A percentile compares a stretch with the other conserved stretches of the same genome.
These are phyloP conservation scores for Evernia prunastri DNA, from an alignment of 495 filamentous ascomycete genomes.

Conservation along the genomic window DNA sequence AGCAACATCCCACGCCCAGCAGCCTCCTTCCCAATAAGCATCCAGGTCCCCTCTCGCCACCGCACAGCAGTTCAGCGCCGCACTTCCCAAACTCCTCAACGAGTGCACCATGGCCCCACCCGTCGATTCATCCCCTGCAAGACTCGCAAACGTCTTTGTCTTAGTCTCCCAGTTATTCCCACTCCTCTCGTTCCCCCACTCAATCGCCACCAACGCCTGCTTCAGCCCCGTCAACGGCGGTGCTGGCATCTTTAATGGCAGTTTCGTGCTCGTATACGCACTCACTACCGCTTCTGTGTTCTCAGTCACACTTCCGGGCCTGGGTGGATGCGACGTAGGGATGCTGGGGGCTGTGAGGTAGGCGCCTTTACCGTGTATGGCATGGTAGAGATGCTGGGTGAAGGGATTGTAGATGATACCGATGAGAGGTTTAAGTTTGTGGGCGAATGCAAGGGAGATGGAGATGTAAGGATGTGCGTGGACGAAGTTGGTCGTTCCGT, in stretches of 20 bases:
- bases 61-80: slow-evolving; percentile 78
- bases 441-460: slow-evolving; percentile 67
- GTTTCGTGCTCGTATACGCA: slow-evolving; percentile 24
- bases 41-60: slow-evolving; percentile 75
- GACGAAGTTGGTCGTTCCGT: slow-evolving; percentile 80
- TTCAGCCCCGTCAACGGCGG: slow-evolving; percentile 49
- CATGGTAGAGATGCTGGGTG: slow-evolving; percentile 56
- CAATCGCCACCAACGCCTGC: slow-evolving; percentile 55
- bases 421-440: slow-evolving; percentile 54
- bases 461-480: slow-evolving; percentile 58
- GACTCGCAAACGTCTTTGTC: slow-evolving; percentile 56
- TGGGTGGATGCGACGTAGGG: slow-evolving; percentile 19
- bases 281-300: slow-evolving; percentile 19
- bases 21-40: slow-evolving; percentile 88
- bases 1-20: slow-evolving; percentile 92
- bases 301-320: slow-evolving; percentile 6
- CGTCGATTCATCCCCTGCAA: slow-evolving; percentile 54
- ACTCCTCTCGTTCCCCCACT: slow-evolving; percentile 63
- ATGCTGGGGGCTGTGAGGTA: slow-evolving; percentile 40
- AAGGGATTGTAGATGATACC: slow-evolving; percentile 78
- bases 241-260: slow-evolving; percentile 48
- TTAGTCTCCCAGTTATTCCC: slow-evolving; percentile 68
- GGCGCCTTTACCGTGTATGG: slow-evolving; percentile 55
- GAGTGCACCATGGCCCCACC: slow-evolving; percentile 84
- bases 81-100: slow-evolving; percentile 66